Evolutionary conservation across 176 grass and related monocot genomes (phyloP), one percentile per base, ranked within the genome.

Genomic region (Juncus effusus): DNA sequence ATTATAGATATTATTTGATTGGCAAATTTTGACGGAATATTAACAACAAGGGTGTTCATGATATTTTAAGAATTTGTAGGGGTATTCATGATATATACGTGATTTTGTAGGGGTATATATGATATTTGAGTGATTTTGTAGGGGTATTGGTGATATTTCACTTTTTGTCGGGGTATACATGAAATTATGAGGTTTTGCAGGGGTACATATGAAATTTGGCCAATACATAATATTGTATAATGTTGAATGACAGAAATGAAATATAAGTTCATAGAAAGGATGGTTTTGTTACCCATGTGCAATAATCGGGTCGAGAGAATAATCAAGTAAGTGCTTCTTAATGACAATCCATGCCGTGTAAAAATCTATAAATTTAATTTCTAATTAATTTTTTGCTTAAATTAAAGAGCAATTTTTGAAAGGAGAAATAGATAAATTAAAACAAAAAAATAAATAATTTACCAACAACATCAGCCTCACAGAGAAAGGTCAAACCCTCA

Each of bases 341-440:
- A 96, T 79, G 71, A 91, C 81, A 75, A 64, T 80, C 93, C 87
- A 96, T 51, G 93, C 87, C 13, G 92, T 91, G 72, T 89, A 96
- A 71, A 96, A 96, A 81, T 96, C 87, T 96, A 47, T 47, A 47
- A 47, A 47, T 60, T 75, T 52, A 65, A 13, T 60, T 28, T 28
- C 19, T 78, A 78, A 86, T 68, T 62, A 82, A 61, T 56, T 62
- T 68, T 75, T 42, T 59, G 72, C 16, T 77, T 55, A 56, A 47
- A 66, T 64, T 50, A 56, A 80, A 52, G 76, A 69, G 16, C 38
- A 59, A 64, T 51, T 16, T 38, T 61, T 62, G 28, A 7, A 7
- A 59, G 44, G 35, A 60, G 44, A 62, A 50, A 61, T 28, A 16
- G 40, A 28, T 28, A 28, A 5, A 47, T 47, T 47, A 47, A 47